Base-by-base conservation (phyloP, 2,329 filamentous ascomycete genomes). In the Trichoderma pleuroti region DNA sequence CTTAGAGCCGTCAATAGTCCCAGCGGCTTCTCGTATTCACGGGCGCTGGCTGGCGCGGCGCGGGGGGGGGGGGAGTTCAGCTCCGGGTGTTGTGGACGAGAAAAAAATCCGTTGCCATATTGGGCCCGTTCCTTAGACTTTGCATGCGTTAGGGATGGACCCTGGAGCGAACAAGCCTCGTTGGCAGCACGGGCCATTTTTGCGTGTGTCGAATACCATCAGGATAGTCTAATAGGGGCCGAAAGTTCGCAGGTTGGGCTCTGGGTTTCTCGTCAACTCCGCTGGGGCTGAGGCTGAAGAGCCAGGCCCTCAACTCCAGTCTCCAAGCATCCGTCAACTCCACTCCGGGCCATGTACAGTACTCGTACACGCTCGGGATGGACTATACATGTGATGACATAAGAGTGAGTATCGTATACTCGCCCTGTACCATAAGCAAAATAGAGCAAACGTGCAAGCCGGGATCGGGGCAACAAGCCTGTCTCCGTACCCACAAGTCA, bases 21-120 rank as follows among this genome's bases (percentile, higher is more conserved):
- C 60, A 36, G 66, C 52, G 56, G 39, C 21, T 57, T 65, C 66
- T 68, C 66, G 66, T 68, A 68, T 68, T 68, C 66, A 36, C 56
- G 56, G 39, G 66, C 56, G 66, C 21, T 30, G n/a, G 56, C 26
- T 49, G 65, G 52, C 54, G 65, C 65, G 65, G 36, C 65, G 65
- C 65, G 56, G 57, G 39, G 56, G 9, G n/a, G 56, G 9, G n/a
- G 36, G 39, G 26, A 4, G 3, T 11, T 52, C 54, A 61, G 56
- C 54, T 34, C 56, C 28, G 21, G 16, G n/a, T 34, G 36, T 30
- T 8, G 12, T 21, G 28, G 36, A 46, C 36, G 4, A 30, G 30
- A 49, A 26, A 66, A 56, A 12, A 30, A 7, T 7, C 6, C 60
- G 56, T 36, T 49, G 28, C 39, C 54, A 26, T 68, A 26, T 60